Percentiles rank a stretch among this genome's conserved stretches.
Evolutionary conservation across 495 filamentous ascomycete species (phyloP).

Genomic region (Neurospora sp.): DNA sequence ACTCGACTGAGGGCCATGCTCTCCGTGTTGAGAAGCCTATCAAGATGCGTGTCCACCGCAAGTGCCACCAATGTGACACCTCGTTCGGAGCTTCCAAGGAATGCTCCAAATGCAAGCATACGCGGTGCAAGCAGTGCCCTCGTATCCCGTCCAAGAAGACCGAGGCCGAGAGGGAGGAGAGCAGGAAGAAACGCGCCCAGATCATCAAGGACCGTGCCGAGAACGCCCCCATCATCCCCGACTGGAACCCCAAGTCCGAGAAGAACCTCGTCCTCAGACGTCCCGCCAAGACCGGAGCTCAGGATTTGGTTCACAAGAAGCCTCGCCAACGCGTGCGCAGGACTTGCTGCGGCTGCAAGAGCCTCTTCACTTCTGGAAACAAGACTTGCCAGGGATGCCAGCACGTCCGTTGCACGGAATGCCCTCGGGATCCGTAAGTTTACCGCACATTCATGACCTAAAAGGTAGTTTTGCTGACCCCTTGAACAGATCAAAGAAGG

Average conservation of each 20-base stretch:
- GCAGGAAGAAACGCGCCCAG: conserved; percentile 33
- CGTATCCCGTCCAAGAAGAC: conserved; percentile 52
- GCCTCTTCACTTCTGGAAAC: conserved; percentile 40
- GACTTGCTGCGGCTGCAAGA: conserved; percentile 64
- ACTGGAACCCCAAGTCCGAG: conserved; percentile 29
- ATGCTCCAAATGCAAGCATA: conserved; percentile 63
- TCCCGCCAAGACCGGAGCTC: conserved; percentile 54
- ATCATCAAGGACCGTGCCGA: conserved; percentile 40
- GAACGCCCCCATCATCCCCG: conserved; percentile 34
- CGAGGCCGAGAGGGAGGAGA: conserved; percentile 39
- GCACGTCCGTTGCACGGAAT: conserved; percentile 72
- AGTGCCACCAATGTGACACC: conserved; percentile 65
- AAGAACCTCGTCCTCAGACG: conserved; percentile 43
- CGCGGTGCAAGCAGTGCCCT: conserved; percentile 72
- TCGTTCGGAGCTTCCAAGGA: conserved; percentile 52
- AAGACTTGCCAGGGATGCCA: conserved; percentile 55
- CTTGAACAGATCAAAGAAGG: conserved; percentile 47
- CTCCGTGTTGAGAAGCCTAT: conserved; percentile 79
- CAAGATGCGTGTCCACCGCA: conserved; percentile 80
- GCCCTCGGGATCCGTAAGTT: conserved; percentile 73
- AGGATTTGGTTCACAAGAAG: conserved; percentile 58
- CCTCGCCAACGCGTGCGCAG: conserved; percentile 62
- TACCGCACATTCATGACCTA: conserved; percentile 2
- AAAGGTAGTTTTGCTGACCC: conserved; percentile 14
- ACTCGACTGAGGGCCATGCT: conserved; percentile 44